A percentile compares a stretch with the other conserved stretches of the same genome.
Conservation (phyloP, 2,329 filamentous ascomycete species). For the Xylaria sp. region DNA sequence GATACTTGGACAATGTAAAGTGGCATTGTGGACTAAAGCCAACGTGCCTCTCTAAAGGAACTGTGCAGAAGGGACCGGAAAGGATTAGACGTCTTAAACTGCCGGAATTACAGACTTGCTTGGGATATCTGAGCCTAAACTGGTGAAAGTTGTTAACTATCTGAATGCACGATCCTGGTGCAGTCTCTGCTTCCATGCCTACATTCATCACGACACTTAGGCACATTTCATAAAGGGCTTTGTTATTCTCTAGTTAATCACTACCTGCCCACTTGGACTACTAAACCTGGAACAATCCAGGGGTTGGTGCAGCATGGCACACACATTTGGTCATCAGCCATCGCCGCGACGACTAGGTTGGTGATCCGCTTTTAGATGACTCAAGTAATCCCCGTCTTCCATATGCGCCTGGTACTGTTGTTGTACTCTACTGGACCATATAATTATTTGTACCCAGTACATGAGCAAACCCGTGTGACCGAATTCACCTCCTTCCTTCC, state of each 20-base stretch:
- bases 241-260: neutral
- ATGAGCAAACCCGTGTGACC: neutral
- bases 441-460: constrained; percentile 7
- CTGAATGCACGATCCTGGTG: neutral
- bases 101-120: no score
- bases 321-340: neutral
- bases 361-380: constrained; percentile 15
- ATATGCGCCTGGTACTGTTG: neutral
- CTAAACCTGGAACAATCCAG: neutral
- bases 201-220: neutral
- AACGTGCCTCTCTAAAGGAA: neutral
- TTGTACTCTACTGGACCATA: neutral
- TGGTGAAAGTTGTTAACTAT: neutral
- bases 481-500: constrained; percentile 7
- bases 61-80: neutral
- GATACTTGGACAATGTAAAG: neutral
- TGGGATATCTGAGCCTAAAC: neutral
- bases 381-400: neutral
- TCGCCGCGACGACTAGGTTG: constrained; percentile 22
- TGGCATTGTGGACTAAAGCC: neutral
- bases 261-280: neutral
- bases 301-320: no score
- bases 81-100: neutral
- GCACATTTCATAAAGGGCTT: neutral
- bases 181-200: neutral